Base-by-base conservation (phyloP, 2,329 filamentous ascomycete genomes). In the Paraphaeosphaeria minitans region DNA sequence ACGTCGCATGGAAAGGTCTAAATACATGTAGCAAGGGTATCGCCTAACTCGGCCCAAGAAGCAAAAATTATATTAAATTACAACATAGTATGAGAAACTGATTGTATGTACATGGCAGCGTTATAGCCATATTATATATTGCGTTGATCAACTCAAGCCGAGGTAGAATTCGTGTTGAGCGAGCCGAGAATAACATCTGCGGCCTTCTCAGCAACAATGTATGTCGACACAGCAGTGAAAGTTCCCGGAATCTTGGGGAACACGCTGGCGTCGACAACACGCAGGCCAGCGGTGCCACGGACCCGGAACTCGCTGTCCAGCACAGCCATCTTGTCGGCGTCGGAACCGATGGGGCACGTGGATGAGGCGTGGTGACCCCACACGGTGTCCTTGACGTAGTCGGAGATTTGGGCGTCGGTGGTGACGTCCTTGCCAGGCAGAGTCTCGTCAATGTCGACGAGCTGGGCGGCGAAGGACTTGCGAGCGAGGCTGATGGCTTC, bases 181-280 rank as follows among this genome's bases (percentile, higher is more conserved):
- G 62, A 56, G 35, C 60, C 55, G 10, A 76, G 53, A 81, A 88
- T 87, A 14, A 81, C 82, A 72, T 87, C 85, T 2, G 85, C 84
- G 0, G 86, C 86, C 78, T 88, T 89, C 78, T 89, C 85, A 0
- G 79, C 80, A 13, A 85, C 78, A 71, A 88, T 84, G 62, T 85
- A 86, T 0, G 81, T 82, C 0, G 84, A 81, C 1, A 83, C 71
- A 3, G 80, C 79, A 29, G 82, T 80, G 64, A 84, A 86, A 43
- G 78, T 83, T 58, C 85, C 85, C 0, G 84, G 84, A 33, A 75
- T 73, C 27, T 58, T 56, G 0, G 71, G 70, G 62, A 70, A 76
- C 2, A 72, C 67, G 19, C 61, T 66, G 0, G 73, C 73, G 59
- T 75, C 73, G 8, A 75, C 73, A 13, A 87, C 84, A 1, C 85